Conservation (phyloP, 2,329 filamentous ascomycete species). For the Didymella pinodella region DNA sequence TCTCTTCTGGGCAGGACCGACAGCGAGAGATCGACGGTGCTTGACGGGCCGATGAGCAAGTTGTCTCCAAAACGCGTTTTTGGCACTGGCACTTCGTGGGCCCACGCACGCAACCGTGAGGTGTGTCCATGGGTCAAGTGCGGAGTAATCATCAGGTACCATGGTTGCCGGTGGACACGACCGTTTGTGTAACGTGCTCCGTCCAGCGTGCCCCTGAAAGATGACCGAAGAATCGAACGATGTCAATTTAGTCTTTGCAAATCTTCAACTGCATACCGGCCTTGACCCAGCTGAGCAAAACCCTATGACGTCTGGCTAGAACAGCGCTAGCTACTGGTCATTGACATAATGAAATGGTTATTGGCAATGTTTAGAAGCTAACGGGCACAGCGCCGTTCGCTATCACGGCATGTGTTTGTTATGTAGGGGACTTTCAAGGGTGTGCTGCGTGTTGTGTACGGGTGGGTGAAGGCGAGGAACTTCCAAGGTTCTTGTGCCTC, state of each 20-base stretch:
- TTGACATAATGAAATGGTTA: conserved; percentile 3
- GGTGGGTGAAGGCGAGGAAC: conserved; percentile 1
- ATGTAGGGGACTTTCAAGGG: conserved; percentile 11
- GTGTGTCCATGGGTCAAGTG: conserved; percentile 11
- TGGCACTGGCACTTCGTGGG: conserved; percentile 15
- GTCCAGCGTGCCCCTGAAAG: conserved; percentile 10
- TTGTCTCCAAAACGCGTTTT: conserved; percentile 15
- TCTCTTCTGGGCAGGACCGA: conserved; percentile 25
- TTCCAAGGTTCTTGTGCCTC: neutral
- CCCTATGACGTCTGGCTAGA: conserved; percentile 10
- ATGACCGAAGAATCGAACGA: conserved; percentile 13
- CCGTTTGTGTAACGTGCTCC: conserved; percentile 10
- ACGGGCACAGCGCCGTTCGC: conserved; percentile 11
- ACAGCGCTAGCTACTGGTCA: conserved; percentile 3
- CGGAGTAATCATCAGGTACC: conserved; percentile 13
- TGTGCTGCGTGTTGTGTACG: conserved; percentile 4
- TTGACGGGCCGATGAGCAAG: conserved; percentile 29
- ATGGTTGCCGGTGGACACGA: conserved; percentile 1
- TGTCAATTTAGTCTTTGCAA: neutral
- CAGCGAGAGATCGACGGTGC: conserved; percentile 22
- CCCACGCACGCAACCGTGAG: conserved; percentile 14
- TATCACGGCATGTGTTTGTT: conserved; percentile 11
- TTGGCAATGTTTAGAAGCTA: conserved; percentile 1
- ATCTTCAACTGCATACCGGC: conserved; percentile 11
- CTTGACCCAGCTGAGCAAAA: conserved; percentile 11